Evolutionary conservation across 495 filamentous ascomycete genomes (phyloP).

Genomic region (Immersiella caudata): DNA sequence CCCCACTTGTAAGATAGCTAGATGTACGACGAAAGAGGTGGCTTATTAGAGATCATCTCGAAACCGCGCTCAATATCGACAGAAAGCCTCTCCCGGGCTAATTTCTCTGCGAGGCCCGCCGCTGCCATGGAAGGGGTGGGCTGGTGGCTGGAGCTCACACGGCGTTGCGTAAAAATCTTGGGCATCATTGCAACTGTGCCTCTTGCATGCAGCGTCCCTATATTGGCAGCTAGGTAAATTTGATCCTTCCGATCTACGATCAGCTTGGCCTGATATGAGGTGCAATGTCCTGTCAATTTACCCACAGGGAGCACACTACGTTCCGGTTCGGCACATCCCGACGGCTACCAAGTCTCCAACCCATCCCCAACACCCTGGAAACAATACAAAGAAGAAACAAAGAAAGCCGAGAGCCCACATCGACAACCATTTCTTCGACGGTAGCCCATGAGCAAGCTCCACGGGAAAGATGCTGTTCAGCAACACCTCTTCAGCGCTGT

Average conservation of each 20-base stretch:
- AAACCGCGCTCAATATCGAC: no score
- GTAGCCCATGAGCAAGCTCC: no score
- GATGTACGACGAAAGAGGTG: no score
- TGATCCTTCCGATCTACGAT: conserved; percentile 10
- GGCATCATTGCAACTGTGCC: background rate
- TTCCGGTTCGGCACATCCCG: conserved; percentile 9
- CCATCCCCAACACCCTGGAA: no score
- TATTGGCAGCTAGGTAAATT: conserved; percentile 2
- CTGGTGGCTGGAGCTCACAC: no score
- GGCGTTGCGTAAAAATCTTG: no score
- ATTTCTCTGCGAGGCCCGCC: no score
- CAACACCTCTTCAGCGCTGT: conserved; percentile 6
- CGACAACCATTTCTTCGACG: no score
- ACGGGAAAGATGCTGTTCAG: conserved; percentile 1
- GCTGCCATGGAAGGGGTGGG: no score
- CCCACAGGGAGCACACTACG: no score
- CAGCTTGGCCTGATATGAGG: background rate
- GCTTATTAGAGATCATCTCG: no score
- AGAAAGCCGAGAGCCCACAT: background rate
- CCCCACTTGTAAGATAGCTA: conserved; percentile 2
- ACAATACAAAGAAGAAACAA: background rate
- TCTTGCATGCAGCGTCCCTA: background rate
- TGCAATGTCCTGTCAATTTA: conserved; percentile 12
- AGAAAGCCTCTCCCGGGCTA: no score
- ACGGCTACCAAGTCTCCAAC: background rate